Percentiles rank a stretch among this genome's conserved stretches.
Conservation (phyloP, 202 grass and related monocot genomes). For the Panicum hallii region DNA sequence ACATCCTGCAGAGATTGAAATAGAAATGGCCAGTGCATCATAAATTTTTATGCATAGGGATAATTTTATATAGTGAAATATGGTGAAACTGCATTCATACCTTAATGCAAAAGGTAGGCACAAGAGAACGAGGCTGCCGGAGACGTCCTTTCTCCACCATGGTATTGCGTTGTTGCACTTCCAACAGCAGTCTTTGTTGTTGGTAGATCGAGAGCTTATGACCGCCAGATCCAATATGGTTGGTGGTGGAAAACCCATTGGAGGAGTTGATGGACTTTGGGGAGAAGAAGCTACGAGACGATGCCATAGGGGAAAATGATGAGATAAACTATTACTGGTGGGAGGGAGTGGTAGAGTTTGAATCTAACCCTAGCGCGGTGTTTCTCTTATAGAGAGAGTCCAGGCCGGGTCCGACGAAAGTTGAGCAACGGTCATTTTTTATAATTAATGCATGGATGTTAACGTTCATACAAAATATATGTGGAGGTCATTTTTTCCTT, state of each 20-base stretch:
- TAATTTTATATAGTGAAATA: background rate
- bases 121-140: too few relatives aligned
- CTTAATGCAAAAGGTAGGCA: background rate
- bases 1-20: background rate
- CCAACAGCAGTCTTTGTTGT: background rate
- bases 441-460: background rate
- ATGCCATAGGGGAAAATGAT: background rate
- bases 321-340: background rate
- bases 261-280: background rate
- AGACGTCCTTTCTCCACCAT: background rate
- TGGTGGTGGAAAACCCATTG: background rate
- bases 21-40: background rate
- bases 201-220: background rate
- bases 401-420: too few relatives aligned
- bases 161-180: background rate
- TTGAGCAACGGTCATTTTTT: background rate
- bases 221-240: background rate
- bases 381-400: background rate
- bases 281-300: background rate
- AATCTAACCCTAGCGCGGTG: too few relatives aligned
- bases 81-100: background rate
- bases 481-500: background rate
- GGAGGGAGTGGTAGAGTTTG: background rate
- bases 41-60: background rate
- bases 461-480: background rate